Evolutionary conservation across 2,329 filamentous ascomycete species (phyloP).

Genomic region (Aureobasidium sp.): DNA sequence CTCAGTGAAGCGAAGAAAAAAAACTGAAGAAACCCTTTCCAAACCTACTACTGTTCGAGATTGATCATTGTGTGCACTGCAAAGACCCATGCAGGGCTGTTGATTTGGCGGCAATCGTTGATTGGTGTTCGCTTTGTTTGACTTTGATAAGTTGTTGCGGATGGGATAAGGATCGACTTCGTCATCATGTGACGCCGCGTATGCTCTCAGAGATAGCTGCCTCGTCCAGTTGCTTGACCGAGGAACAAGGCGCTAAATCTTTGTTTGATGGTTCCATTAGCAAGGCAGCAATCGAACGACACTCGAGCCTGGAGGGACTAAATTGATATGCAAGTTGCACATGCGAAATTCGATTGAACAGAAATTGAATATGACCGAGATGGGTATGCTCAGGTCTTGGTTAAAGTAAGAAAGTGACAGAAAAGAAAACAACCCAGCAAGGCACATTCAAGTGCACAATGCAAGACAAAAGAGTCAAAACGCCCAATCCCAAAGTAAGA

Average conservation of each 20-base stretch:
- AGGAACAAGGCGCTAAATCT: background rate
- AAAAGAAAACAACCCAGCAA: background rate
- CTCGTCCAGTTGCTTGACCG: background rate
- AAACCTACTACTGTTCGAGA: no score
- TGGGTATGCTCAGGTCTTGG: constrained; percentile 13
- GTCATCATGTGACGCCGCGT: constrained; percentile 10
- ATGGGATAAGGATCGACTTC: background rate
- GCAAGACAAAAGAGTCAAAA: background rate
- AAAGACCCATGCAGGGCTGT: no score
- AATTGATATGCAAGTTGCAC: no score
- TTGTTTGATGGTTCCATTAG: background rate
- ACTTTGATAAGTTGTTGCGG: background rate
- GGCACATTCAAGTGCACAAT: constrained; percentile 8
- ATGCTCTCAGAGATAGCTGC: background rate
- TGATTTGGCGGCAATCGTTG: background rate
- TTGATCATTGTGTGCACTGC: no score
- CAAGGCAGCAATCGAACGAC: background rate
- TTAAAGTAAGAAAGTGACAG: background rate
- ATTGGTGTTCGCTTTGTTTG: background rate
- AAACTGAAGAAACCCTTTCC: background rate
- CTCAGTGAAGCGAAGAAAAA: no score
- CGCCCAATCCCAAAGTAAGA: background rate
- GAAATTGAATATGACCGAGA: constrained; percentile 4
- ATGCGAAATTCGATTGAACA: background rate
- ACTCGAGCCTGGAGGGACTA: no score